Evolutionary conservation across 163 green algal species (phyloP).

Genomic region (Trebouxiophyceae sp.): DNA sequence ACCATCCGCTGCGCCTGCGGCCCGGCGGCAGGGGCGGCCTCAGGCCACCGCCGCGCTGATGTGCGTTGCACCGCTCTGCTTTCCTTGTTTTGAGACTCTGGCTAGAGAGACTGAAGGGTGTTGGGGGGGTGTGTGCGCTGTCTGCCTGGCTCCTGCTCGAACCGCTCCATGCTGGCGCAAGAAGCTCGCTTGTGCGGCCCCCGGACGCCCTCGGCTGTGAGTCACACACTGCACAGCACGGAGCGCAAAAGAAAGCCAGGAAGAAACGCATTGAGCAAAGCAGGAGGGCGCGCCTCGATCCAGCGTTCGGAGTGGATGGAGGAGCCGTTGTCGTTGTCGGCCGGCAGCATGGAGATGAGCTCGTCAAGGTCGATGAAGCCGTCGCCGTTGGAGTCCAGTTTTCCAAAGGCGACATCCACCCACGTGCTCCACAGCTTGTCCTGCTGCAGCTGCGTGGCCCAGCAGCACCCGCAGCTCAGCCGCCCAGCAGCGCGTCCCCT

Average conservation of each 20-base stretch:
- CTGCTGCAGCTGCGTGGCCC: conserved; percentile 39
- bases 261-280: too few relatives aligned
- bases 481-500: neutral
- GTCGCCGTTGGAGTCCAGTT: conserved; percentile 69
- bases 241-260: too few relatives aligned
- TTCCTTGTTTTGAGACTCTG: too few relatives aligned
- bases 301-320: conserved; percentile 22
- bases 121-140: too few relatives aligned
- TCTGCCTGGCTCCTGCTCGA: too few relatives aligned
- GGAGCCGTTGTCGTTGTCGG: neutral
- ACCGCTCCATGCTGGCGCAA: too few relatives aligned
- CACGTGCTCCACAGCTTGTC: conserved; percentile 30
- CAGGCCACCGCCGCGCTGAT: too few relatives aligned
- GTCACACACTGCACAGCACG: too few relatives aligned
- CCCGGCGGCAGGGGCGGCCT: too few relatives aligned
- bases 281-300: conserved; percentile 13
- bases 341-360: conserved; percentile 47
- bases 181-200: too few relatives aligned
- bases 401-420: conserved; percentile 33
- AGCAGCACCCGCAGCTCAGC: conserved; percentile 1
- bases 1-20: conserved; percentile 68
- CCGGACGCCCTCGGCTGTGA: too few relatives aligned
- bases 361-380: conserved; percentile 63
- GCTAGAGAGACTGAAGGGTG: neutral
- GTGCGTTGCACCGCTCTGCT: too few relatives aligned